Evolutionary conservation across 2,329 filamentous ascomycete genomes (phyloP).

Genomic region (Seiridium cupressi): DNA sequence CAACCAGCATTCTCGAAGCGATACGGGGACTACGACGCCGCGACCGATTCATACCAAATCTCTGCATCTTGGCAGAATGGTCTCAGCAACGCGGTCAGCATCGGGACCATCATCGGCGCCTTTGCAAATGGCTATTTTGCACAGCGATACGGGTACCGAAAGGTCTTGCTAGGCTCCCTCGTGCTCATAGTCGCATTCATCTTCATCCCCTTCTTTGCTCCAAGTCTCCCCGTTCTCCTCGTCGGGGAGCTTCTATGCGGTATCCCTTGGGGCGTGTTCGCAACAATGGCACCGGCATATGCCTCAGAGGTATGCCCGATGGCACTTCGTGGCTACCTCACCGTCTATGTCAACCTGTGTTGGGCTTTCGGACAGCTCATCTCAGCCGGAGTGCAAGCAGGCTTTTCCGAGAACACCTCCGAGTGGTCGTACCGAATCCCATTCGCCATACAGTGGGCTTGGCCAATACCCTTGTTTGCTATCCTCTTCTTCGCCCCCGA

Average conservation of each 20-base stretch:
- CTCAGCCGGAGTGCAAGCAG: conserved; percentile 32
- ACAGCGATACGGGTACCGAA: conserved; percentile 25
- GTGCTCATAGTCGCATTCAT: conserved; percentile 26
- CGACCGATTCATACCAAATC: conserved; percentile 21
- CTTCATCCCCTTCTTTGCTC: conserved; percentile 26
- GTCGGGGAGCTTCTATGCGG: conserved; percentile 28
- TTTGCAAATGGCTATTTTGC: conserved; percentile 34
- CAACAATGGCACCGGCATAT: conserved; percentile 30
- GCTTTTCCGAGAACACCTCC: conserved; percentile 17
- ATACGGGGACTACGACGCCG: conserved; percentile 23
- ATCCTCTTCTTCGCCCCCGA: conserved; percentile 41
- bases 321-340: conserved; percentile 33
- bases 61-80: conserved; percentile 38
- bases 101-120: conserved; percentile 40
- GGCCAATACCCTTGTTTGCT: conserved; percentile 38
- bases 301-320: conserved; percentile 21
- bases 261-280: conserved; percentile 29
- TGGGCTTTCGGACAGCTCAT: conserved; percentile 43
- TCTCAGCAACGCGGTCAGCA: conserved; percentile 34
- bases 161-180: conserved; percentile 26
- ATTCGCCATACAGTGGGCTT: conserved; percentile 44
- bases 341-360: conserved; percentile 44
- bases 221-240: conserved; percentile 18
- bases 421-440: conserved; percentile 42
- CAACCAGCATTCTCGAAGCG: conserved; percentile 28